phyloP scores from a whole-genome alignment of 2,329 filamentous ascomycete species.

The Colletotrichum sp. region DNA sequence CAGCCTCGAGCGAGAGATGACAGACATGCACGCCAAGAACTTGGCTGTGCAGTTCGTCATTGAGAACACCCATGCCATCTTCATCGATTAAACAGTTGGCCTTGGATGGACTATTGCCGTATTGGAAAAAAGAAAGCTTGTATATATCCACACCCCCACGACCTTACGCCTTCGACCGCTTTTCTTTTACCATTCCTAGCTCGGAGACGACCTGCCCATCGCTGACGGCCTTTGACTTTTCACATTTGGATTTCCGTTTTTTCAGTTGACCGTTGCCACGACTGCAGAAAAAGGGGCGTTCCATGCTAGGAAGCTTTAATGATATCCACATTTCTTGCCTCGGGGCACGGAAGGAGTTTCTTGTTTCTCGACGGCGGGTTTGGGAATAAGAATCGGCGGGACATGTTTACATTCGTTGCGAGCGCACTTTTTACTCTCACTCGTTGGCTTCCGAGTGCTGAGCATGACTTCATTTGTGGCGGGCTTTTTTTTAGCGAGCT shows the following conservation, averaged over 20 bases:
- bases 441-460: neutral
- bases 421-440: conserved; percentile 3
- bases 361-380: conserved; percentile 14
- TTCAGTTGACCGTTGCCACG: neutral
- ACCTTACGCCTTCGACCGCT: conserved; percentile 6
- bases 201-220: neutral
- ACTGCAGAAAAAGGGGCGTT: neutral
- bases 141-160: conserved; percentile 19
- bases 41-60: conserved; percentile 90
- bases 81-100: conserved; percentile 52
- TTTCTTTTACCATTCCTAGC: conserved; percentile 2
- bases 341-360: conserved; percentile 13
- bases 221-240: neutral
- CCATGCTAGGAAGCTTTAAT: conserved; percentile 16
- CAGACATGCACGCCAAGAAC: conserved; percentile 93
- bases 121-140: conserved; percentile 12
- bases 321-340: conserved; percentile 22
- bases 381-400: neutral
- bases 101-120: neutral
- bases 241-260: conserved; percentile 3
- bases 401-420: conserved; percentile 1
- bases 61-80: conserved; percentile 86
- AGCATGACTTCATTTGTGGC: conserved; percentile 4
- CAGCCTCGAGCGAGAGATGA: conserved; percentile 92
- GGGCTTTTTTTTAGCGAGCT: neutral